A percentile compares a stretch with the other conserved stretches of the same genome.
Evolutionary conservation across 2,329 filamentous ascomycete species (phyloP).

Genomic region (Sporothrix inflata): DNA sequence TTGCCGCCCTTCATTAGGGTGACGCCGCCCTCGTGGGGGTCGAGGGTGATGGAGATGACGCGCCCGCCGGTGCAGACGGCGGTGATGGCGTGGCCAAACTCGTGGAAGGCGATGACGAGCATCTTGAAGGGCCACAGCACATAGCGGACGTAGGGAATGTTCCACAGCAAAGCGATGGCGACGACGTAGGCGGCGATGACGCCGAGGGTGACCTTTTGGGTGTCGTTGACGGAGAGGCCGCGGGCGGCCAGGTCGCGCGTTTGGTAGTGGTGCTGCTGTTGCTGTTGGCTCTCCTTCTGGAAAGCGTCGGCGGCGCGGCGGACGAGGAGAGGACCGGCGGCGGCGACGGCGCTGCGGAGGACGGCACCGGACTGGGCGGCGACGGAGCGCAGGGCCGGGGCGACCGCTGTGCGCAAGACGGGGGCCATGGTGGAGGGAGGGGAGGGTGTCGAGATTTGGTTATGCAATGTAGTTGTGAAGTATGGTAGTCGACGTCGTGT

Average conservation of each 20-base stretch:
- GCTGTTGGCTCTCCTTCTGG: not conserved
- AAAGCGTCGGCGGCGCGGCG: slow-evolving; percentile 27
- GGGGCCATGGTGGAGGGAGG: slow-evolving; percentile 29
- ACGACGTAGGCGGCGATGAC: slow-evolving; percentile 63
- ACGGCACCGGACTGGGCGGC: slow-evolving; percentile 24
- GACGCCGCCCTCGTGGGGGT: slow-evolving; percentile 76
- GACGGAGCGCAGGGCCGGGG: slow-evolving; percentile 30
- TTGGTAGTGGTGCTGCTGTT: not conserved
- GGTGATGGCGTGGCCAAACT: slow-evolving; percentile 75
- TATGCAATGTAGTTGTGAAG: not conserved
- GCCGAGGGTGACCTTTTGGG: slow-evolving; percentile 71
- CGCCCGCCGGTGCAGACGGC: slow-evolving; percentile 72
- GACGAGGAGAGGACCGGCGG: slow-evolving; percentile 30
- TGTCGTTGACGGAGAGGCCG: slow-evolving; percentile 61
- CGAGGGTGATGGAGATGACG: slow-evolving; percentile 64
- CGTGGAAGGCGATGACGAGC: slow-evolving; percentile 83
- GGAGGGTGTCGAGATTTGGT: not conserved
- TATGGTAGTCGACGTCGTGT: not conserved
- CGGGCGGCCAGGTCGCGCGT: slow-evolving; percentile 23
- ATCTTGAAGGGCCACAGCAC: slow-evolving; percentile 85
- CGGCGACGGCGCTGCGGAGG: slow-evolving; percentile 28
- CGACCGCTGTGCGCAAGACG: not conserved
- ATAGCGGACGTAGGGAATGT: slow-evolving; percentile 74
- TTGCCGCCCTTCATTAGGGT: slow-evolving; percentile 77
- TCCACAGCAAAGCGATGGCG: slow-evolving; percentile 76